Evolutionary conservation across 1,284 basidiomycete genomes (phyloP).

Genomic region (Boletus sp.): DNA sequence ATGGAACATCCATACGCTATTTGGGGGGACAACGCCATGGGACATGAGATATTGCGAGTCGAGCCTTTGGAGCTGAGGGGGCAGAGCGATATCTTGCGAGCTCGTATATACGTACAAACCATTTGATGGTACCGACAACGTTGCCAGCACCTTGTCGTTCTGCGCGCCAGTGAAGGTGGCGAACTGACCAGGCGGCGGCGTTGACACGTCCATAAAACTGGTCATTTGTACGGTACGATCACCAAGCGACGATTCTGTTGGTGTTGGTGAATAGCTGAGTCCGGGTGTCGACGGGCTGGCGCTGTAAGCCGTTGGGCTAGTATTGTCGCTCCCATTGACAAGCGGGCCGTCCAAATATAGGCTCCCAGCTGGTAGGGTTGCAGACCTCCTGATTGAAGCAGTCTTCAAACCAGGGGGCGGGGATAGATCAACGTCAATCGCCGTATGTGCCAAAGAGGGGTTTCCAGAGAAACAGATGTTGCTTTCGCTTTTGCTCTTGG

Average conservation of each 20-base stretch:
- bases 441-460: neutral
- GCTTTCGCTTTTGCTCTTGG: conserved; percentile 29
- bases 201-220: conserved; percentile 42
- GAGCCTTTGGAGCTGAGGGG: conserved; percentile 12
- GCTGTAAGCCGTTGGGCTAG: conserved; percentile 20
- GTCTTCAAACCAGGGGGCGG: conserved; percentile 10
- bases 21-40: conserved; percentile 10
- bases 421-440: conserved; percentile 6
- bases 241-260: conserved; percentile 50
- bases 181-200: conserved; percentile 30
- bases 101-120: conserved; percentile 20
- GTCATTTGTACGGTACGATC: conserved; percentile 54
- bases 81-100: conserved; percentile 14
- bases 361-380: conserved; percentile 22
- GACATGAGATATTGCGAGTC: conserved; percentile 17
- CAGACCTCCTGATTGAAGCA: conserved; percentile 22
- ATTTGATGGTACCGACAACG: conserved; percentile 14
- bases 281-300: conserved; percentile 47
- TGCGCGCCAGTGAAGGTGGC: conserved; percentile 27
- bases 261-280: conserved; percentile 52
- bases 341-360: conserved; percentile 16
- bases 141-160: conserved; percentile 30
- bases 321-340: conserved; percentile 5
- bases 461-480: conserved; percentile 17
- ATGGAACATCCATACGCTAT: conserved; percentile 17